These are phyloP conservation scores for Boletellus sp. DNA, from an alignment of 768 basidiomycete genomes.

Conservation along the genomic window DNA sequence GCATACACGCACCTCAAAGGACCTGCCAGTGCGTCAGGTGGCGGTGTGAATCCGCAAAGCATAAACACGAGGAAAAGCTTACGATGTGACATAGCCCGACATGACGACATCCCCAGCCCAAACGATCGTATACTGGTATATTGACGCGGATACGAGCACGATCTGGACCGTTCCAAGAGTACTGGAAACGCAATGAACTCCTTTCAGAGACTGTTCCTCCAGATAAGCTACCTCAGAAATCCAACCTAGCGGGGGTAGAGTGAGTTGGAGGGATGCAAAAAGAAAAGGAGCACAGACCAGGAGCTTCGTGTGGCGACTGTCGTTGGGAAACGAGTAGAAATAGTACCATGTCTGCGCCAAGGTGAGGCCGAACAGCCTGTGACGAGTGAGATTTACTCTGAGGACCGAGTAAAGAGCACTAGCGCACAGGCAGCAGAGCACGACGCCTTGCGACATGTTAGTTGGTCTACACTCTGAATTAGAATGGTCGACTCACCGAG, in stretches of 20 bases:
- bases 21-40: constrained; percentile 4
- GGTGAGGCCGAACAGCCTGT: constrained; percentile 35
- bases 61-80: constrained; percentile 1
- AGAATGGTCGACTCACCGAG: constrained; percentile 14
- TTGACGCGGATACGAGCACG: constrained; percentile 27
- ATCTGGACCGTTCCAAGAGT: constrained; percentile 28
- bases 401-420: neutral
- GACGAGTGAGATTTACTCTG: neutral
- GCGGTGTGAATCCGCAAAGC: neutral
- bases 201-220: neutral
- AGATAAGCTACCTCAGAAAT: constrained; percentile 22
- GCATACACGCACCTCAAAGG: constrained; percentile 25
- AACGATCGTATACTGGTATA: constrained; percentile 32
- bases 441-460: constrained; percentile 26
- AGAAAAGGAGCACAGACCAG: constrained; percentile 20
- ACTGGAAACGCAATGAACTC: constrained; percentile 12
- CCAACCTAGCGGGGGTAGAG: constrained; percentile 18
- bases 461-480: neutral
- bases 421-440: constrained; percentile 32
- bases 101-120: constrained; percentile 25
- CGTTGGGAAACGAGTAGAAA: constrained; percentile 29
- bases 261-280: neutral
- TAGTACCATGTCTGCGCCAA: constrained; percentile 34
- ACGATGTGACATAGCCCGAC: constrained; percentile 28
- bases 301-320: constrained; percentile 30